These are phyloP conservation scores for Pyrus hybrid DNA, from an alignment of 331 rosid species.

Conservation along the genomic window DNA sequence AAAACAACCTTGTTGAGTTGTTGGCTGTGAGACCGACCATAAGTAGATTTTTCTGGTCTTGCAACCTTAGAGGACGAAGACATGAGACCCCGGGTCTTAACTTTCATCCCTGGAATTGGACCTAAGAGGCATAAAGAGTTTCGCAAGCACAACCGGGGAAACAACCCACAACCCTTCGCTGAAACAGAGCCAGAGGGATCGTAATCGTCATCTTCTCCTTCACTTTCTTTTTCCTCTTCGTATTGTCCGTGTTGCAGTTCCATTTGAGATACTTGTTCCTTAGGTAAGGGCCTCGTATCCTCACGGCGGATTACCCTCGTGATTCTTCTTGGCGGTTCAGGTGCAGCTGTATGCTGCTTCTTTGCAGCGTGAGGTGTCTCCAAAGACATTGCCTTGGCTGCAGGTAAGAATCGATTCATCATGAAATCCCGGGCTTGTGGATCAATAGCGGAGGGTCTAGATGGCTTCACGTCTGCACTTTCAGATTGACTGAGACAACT, in stretches of 20 bases:
- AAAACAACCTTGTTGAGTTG: constrained; percentile 54
- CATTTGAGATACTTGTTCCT: constrained; percentile 29
- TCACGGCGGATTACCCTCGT: constrained; percentile 30
- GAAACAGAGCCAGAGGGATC: constrained; percentile 33
- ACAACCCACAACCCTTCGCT: constrained; percentile 74
- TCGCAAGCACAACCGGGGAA: constrained; percentile 53
- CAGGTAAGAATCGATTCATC: constrained; percentile 94
- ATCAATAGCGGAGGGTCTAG: constrained; percentile 49
- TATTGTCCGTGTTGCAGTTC: constrained; percentile 28
- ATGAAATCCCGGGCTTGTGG: constrained; percentile 73
- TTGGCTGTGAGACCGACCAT: constrained; percentile 45
- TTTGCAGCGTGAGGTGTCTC: constrained; percentile 60
- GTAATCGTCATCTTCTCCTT: constrained; percentile 25
- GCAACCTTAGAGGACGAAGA: constrained; percentile 23
- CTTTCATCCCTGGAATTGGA: constrained; percentile 56
- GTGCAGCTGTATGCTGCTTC: constrained; percentile 43
- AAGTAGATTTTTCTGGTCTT: constrained; percentile 35
- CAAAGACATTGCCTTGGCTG: constrained; percentile 94
- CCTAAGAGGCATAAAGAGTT: constrained; percentile 60
- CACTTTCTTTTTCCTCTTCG: constrained; percentile 54
- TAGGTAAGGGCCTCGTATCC: constrained; percentile 34
- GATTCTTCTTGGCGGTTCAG: constrained; percentile 48
- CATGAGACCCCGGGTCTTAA: constrained; percentile 26
- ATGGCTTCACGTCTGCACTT: constrained; percentile 28
- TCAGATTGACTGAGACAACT: constrained; percentile 68